Evolutionary conservation across 768 basidiomycete genomes (phyloP).

Genomic region (Boletus huronensis): DNA sequence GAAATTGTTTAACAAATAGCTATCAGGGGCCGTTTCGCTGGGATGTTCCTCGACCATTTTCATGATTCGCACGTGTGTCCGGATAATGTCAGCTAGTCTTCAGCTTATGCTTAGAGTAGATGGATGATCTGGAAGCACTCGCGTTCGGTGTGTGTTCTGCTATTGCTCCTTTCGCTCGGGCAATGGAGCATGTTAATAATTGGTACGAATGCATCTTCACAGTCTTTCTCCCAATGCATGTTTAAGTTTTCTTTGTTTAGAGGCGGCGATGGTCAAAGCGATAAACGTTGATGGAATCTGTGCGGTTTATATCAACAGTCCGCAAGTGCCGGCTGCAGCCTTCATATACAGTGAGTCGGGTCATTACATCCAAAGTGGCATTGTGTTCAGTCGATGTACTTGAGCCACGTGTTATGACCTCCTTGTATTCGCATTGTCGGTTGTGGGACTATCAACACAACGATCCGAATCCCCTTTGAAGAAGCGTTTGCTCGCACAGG

Average conservation of each 20-base stretch:
- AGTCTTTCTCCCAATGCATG: background rate
- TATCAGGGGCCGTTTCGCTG: background rate
- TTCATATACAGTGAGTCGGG: constrained; percentile 16
- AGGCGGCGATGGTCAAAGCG: background rate
- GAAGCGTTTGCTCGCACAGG: constrained; percentile 18
- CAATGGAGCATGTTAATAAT: constrained; percentile 17
- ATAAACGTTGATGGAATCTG: background rate
- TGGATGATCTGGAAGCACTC: constrained; percentile 26
- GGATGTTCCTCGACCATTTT: constrained; percentile 23
- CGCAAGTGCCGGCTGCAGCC: background rate
- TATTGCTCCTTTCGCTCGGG: constrained; percentile 14
- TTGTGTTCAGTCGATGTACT: background rate
- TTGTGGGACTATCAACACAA: constrained; percentile 13
- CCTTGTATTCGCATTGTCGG: constrained; percentile 16
- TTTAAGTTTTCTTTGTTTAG: background rate
- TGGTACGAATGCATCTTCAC: constrained; percentile 2
- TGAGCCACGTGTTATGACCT: constrained; percentile 20
- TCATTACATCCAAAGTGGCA: background rate
- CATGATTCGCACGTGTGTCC: constrained; percentile 24
- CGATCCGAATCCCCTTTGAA: constrained; percentile 10
- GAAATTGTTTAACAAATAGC: background rate
- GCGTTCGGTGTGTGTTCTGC: constrained; percentile 5
- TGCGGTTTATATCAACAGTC: background rate
- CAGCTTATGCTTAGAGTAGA: constrained; percentile 5
- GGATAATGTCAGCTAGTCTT: background rate